A percentile compares a stretch with the other conserved stretches of the same genome.
Conservation (phyloP, 306 rosid species). For the Neltuma alba region DNA sequence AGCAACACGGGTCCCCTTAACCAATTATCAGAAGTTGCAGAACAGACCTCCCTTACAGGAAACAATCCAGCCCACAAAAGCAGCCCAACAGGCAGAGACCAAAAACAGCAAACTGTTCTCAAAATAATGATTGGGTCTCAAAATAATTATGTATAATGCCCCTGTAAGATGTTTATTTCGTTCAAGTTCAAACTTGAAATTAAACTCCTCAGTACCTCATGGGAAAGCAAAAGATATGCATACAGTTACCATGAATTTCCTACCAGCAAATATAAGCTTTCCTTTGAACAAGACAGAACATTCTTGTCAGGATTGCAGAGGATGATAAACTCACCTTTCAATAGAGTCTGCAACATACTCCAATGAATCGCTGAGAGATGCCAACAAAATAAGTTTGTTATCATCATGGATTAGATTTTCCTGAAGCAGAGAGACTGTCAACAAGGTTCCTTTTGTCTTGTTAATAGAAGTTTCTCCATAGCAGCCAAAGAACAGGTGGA, state of each 20-base stretch:
- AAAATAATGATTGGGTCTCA: background rate
- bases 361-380: conserved; percentile 97
- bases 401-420: conserved; percentile 97
- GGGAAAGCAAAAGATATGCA: background rate
- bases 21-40: conserved; percentile 10
- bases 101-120: background rate
- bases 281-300: conserved; percentile 29
- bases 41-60: background rate
- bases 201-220: background rate
- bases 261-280: conserved; percentile 7
- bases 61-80: conserved; percentile 8
- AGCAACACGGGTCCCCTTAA: background rate
- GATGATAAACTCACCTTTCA: conserved; percentile 73
- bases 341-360: conserved; percentile 96
- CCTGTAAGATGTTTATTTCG: background rate
- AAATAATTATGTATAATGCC: background rate
- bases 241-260: conserved; percentile 11
- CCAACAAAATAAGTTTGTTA: conserved; percentile 91
- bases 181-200: conserved; percentile 23
- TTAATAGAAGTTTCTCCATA: background rate
- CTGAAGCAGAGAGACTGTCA: conserved; percentile 49
- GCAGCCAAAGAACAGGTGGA: background rate
- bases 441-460: conserved; percentile 5
- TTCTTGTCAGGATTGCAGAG: conserved; percentile 19
- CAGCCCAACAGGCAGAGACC: background rate